phyloP scores from a whole-genome alignment of 1,284 basidiomycete species.

The Vanrija pseudolonga region DNA sequence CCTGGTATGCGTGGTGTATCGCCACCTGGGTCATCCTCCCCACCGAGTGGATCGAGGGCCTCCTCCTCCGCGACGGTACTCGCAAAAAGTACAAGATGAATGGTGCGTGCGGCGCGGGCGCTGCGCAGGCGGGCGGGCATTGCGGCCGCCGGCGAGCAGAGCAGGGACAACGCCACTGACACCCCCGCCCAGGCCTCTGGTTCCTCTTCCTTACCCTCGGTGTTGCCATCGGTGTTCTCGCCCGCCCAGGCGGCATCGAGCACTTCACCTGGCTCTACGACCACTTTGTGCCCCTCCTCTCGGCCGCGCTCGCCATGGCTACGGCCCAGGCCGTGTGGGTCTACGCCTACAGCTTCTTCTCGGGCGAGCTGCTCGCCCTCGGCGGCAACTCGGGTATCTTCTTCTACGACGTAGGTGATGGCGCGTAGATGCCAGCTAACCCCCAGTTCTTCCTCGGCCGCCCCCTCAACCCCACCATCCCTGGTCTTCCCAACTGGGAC shows the following conservation, averaged over 20 bases:
- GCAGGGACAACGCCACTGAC: too few relatives aligned
- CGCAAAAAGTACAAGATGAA: conserved; percentile 90
- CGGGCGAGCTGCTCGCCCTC: conserved; percentile 67
- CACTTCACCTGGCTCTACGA: conserved; percentile 87
- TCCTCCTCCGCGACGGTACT: conserved; percentile 69
- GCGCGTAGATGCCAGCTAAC: background rate
- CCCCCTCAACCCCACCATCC: conserved; percentile 77
- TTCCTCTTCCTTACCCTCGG: conserved; percentile 78
- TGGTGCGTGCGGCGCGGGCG: conserved; percentile 58
- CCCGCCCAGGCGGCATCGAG: conserved; percentile 64
- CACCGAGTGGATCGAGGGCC: conserved; percentile 79
- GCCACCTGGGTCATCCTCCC: conserved; percentile 79
- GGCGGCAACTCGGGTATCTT: conserved; percentile 87
- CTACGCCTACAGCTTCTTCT: conserved; percentile 69
- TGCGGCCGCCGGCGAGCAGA: background rate
- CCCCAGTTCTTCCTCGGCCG: conserved; percentile 94
- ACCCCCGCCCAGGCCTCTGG: conserved; percentile 67
- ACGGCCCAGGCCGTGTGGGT: conserved; percentile 68
- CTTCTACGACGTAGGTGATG: conserved; percentile 77
- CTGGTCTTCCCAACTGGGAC: conserved; percentile 63
- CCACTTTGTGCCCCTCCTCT: conserved; percentile 84
- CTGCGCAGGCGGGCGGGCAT: too few relatives aligned
- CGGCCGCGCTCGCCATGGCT: conserved; percentile 78
- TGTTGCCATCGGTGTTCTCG: conserved; percentile 63
- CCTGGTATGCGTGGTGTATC: conserved; percentile 86